Conservation (phyloP, 352 stramenopile genomes). For the Phytophthora sp. region DNA sequence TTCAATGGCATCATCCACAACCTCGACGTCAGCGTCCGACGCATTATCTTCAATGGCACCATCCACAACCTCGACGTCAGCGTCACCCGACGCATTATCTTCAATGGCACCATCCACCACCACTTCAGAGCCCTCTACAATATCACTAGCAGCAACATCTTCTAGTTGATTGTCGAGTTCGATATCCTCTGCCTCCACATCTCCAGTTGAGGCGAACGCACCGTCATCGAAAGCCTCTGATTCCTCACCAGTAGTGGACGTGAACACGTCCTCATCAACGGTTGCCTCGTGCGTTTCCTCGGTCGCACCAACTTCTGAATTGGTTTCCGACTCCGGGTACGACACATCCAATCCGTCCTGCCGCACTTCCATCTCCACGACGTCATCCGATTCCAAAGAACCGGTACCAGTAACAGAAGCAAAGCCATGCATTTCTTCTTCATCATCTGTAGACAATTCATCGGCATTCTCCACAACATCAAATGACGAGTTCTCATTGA, state of each 20-base stretch:
- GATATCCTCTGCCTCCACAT: background rate
- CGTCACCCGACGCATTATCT: too few relatives aligned
- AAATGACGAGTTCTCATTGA: too few relatives aligned
- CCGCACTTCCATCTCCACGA: conserved; percentile 29
- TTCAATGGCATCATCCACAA: background rate
- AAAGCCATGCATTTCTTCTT: background rate
- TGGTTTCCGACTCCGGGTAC: conserved; percentile 7
- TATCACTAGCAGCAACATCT: too few relatives aligned
- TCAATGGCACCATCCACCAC: background rate
- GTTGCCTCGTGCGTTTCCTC: conserved; percentile 34
- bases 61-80: background rate
- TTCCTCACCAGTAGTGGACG: background rate
- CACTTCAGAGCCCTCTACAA: too few relatives aligned
- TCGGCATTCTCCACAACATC: too few relatives aligned
- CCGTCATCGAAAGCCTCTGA: background rate
- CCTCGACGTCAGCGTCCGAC: background rate
- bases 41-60: background rate
- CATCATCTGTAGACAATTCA: conserved; percentile 1
- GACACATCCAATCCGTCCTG: conserved; percentile 26
- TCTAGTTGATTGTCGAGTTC: too few relatives aligned
- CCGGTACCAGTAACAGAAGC: background rate
- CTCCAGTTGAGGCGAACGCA: too few relatives aligned
- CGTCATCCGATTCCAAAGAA: background rate
- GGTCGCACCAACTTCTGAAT: background rate
- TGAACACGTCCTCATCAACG: background rate